These are phyloP conservation scores for Tetracladium marchalianum DNA, from an alignment of 495 filamentous ascomycete species.

Conservation along the genomic window DNA sequence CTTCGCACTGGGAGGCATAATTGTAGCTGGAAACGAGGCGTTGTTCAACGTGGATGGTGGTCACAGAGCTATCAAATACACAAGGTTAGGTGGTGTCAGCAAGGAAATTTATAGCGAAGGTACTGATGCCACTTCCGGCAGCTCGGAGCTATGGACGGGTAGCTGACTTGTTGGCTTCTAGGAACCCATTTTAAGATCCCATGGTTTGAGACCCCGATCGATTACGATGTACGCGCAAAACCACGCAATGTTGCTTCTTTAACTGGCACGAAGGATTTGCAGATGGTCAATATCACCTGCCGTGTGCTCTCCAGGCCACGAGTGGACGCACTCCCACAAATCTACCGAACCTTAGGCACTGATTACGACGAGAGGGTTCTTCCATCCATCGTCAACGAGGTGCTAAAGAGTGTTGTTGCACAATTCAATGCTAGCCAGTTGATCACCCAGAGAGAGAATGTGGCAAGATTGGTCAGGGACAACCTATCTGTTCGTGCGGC, in stretches of 20 bases:
- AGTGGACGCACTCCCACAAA: slow-evolving; percentile 81
- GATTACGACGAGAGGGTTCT: slow-evolving; percentile 97
- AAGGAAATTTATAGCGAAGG: slow-evolving; percentile 97
- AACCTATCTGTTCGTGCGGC: slow-evolving; percentile 85
- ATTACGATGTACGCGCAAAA: slow-evolving; percentile 96
- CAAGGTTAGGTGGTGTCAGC: slow-evolving; percentile 82
- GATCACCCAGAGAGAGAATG: slow-evolving; percentile 97
- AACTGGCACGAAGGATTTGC: slow-evolving; percentile 96
- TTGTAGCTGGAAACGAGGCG: slow-evolving; percentile 62
- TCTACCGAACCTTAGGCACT: slow-evolving; percentile 88
- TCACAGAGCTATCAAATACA: slow-evolving; percentile 98
- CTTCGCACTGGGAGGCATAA: slow-evolving; percentile 54
- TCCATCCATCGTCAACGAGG: slow-evolving; percentile 97
- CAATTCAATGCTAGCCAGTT: slow-evolving; percentile 98
- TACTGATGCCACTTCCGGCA: slow-evolving; percentile 25
- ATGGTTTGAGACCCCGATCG: slow-evolving; percentile 94
- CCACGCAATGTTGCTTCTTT: slow-evolving; percentile 94
- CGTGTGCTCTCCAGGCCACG: slow-evolving; percentile 93
- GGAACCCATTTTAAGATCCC: slow-evolving; percentile 90
- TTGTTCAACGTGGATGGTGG: slow-evolving; percentile 99
- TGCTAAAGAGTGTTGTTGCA: slow-evolving; percentile 95
- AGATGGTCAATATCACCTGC: slow-evolving; percentile 99
- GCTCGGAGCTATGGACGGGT: slow-evolving; percentile 3
- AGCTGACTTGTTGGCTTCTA: slow-evolving; percentile 26
- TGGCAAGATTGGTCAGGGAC: slow-evolving; percentile 81